Percentiles rank a stretch among this genome's conserved stretches.
Evolutionary conservation across 768 basidiomycete species (phyloP).

Genomic region (Baorangia bicolor): DNA sequence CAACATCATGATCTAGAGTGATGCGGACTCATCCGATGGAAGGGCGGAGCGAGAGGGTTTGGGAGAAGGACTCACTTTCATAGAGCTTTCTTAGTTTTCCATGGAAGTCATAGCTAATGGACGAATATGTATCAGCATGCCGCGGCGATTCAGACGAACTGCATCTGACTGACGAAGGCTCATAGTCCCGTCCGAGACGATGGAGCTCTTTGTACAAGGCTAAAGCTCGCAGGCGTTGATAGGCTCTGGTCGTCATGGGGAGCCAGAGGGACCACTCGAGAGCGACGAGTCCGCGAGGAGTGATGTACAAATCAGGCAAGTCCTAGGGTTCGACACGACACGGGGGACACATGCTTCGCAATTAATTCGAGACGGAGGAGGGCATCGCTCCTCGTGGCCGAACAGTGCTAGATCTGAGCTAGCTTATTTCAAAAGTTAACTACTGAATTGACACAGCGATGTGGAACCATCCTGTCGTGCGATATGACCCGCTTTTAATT

Average conservation of each 20-base stretch:
- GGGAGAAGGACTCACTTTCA: conserved; percentile 53
- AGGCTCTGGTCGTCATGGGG: conserved; percentile 48
- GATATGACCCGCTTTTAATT: no score
- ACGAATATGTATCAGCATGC: conserved; percentile 6
- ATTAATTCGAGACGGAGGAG: no score
- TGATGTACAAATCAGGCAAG: neutral
- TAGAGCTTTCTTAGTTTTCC: conserved; percentile 67
- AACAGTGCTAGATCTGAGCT: no score
- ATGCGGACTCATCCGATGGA: neutral
- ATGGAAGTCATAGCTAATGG: conserved; percentile 71
- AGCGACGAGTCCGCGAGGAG: neutral
- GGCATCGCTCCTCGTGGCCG: no score
- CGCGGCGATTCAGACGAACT: conserved; percentile 10
- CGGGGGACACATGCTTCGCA: no score
- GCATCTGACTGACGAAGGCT: conserved; percentile 62
- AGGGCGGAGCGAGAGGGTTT: neutral
- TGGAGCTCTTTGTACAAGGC: conserved; percentile 82
- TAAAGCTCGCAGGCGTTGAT: conserved; percentile 59
- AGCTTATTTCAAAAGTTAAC: no score
- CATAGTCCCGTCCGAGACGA: conserved; percentile 78
- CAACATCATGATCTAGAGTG: neutral
- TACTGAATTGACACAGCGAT: neutral
- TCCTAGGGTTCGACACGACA: no score
- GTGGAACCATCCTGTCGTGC: neutral
- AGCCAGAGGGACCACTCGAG: neutral